Conservation (phyloP, 2,329 filamentous ascomycete species). For the Periconia sp. region DNA sequence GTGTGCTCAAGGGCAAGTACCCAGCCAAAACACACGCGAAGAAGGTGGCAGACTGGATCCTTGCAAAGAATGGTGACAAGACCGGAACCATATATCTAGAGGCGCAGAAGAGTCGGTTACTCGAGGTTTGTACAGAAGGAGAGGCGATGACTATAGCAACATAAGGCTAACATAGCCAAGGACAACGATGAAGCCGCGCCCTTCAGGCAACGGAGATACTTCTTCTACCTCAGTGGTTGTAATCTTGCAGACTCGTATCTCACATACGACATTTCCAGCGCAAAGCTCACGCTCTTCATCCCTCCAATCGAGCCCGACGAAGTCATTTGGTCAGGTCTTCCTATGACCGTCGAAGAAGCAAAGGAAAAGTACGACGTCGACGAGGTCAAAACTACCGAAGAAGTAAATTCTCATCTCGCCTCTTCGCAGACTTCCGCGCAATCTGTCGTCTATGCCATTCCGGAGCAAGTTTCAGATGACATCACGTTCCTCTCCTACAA, state of each 20-base stretch:
- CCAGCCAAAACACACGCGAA: slow-evolving; percentile 88
- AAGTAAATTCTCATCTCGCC: slow-evolving; percentile 76
- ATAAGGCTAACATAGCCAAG: slow-evolving; percentile 29
- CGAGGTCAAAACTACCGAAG: slow-evolving; percentile 71
- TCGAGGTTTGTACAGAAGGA: slow-evolving; percentile 60
- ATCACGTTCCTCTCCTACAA: slow-evolving; percentile 75
- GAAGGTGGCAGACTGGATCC: slow-evolving; percentile 81
- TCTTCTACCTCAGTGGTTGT: slow-evolving; percentile 93
- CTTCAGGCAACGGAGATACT: slow-evolving; percentile 88
- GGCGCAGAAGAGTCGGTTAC: slow-evolving; percentile 77
- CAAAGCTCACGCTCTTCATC: slow-evolving; percentile 84
- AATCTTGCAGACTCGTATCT: slow-evolving; percentile 80
- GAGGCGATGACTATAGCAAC: background rate
- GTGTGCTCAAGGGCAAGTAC: slow-evolving; percentile 64
- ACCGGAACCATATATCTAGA: slow-evolving; percentile 86
- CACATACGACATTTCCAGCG: slow-evolving; percentile 77
- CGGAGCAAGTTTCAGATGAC: slow-evolving; percentile 74
- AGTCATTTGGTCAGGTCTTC: slow-evolving; percentile 93
- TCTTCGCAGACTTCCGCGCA: slow-evolving; percentile 55
- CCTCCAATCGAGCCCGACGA: slow-evolving; percentile 85
- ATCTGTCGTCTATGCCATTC: slow-evolving; percentile 74
- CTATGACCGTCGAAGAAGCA: slow-evolving; percentile 77
- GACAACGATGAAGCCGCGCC: slow-evolving; percentile 85
- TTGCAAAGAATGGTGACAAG: slow-evolving; percentile 66
- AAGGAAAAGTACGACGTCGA: slow-evolving; percentile 71